Evolutionary conservation across 2,329 filamentous ascomycete species (phyloP), one percentile per base, ranked within the genome.

Genomic region (Alternaria sp.): DNA sequence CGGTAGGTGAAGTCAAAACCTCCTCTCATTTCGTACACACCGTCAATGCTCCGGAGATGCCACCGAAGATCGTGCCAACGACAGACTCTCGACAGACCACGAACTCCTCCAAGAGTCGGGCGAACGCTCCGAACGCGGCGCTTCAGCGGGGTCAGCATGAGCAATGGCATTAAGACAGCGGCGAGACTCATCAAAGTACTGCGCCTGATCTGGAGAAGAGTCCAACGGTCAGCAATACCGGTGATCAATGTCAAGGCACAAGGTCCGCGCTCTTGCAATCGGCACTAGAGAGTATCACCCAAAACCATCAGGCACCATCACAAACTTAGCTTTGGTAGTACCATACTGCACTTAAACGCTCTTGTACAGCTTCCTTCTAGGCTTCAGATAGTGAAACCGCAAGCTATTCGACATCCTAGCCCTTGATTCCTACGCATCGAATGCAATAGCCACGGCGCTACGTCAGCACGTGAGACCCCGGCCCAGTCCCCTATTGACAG

Each of bases 51-150:
- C 46, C 46, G 32, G 22, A 24, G 4, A 49, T 12, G 36, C 22
- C 46, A 49, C 22, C 20, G 32, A 1, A n/a, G 22, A 36, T 30
- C 30, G 20, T 5, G 30, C 8, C 16, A 38, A 16, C 6, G 46
- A 32, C 46, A 34, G 32, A 28, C 28, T 18, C 44, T 34, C 44
- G 32, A 20, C 44, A 30, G 7, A 7, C 18, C 18, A 48, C 12
- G 46, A 36, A 48, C 46, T 34, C 30, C 28, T 48, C 8, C 32
- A 34, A 34, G 30, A 32, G 18, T 22, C 30, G 46, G 46, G 18
- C 30, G 46, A 48, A 36, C 46, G 46, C 46, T 20, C 46, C 18
- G 46, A 36, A 36, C 28, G 12, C 46, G 46, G 46, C 46, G 46
- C 30, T 34, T 48, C 22, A 36, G 46, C 30, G 18, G 16, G 30